phyloP scores from a whole-genome alignment of 441 rosid genomes.

The Populus tomentosa region DNA sequence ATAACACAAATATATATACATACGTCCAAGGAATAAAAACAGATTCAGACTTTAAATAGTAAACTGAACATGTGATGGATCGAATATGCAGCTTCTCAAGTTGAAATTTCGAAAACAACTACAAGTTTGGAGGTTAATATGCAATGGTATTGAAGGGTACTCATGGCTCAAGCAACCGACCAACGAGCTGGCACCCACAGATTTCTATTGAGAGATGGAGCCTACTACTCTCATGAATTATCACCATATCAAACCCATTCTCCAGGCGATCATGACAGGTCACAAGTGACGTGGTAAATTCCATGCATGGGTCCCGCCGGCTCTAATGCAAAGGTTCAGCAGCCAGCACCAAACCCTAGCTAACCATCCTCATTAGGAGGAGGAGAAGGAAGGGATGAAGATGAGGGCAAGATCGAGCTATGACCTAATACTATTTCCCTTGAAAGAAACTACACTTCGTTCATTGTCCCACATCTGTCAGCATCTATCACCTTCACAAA shows the following conservation, averaged over 20 bases:
- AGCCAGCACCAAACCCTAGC: background rate
- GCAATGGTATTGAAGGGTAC: background rate
- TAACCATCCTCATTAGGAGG: background rate
- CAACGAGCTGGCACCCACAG: background rate
- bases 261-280: background rate
- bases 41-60: background rate
- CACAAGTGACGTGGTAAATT: background rate
- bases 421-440: background rate
- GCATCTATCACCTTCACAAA: slow-evolving; percentile 12
- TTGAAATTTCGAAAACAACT: background rate
- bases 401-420: background rate
- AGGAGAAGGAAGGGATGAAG: background rate
- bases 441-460: background rate
- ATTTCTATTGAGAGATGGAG: background rate
- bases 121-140: background rate
- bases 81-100: background rate
- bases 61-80: background rate
- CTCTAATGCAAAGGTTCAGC: background rate
- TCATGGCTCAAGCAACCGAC: background rate
- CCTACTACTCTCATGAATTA: background rate
- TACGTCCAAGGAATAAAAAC: background rate
- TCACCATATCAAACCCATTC: background rate
- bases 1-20: too few species aligned
- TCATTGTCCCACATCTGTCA: background rate
- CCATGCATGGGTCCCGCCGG: background rate